Base-by-base conservation (phyloP, 371 early-diverging fungal species). In the Nematocida minor region DNA sequence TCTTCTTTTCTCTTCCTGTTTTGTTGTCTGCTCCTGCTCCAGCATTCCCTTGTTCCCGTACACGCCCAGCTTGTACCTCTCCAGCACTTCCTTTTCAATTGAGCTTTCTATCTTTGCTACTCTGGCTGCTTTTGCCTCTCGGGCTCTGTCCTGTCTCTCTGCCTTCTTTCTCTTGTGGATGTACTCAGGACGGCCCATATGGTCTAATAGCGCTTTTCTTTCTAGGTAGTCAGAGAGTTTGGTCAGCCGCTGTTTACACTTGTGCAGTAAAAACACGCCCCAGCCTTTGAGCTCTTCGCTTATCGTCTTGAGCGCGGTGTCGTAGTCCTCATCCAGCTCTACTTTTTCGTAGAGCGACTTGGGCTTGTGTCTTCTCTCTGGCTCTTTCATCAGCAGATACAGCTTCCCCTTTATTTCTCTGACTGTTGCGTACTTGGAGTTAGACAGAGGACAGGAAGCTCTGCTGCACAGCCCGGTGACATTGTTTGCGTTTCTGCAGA, bases 401-500 rank as follows among this genome's bases (percentile, higher is more conserved):
- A 84, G 68, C 36, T 79, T 85, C 84, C 93, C 94, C 36, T 92
- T 87, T 46, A 87, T 85, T 82, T 94, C 95, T 81, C 94, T 90
- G 42, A 98, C 89, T 2, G 99, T 98, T 22, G 99, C 99, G 85
- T 98, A 98, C 80, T 91, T 89, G 63, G 90, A 89, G 87, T 97
- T 98, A 62, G 99, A 94, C 78, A 98, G 87, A 16, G 99, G 99
- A 85, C 99, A 98, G 9, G 93, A 91, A 81, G 90, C 91, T 44
- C 93, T 89, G 86, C 91, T 92, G 88, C 98, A 98, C 27, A 95
- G 88, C 49, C 98, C 99, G 6, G 97, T 94, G 6, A 95, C 91
- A 86, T 97, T 98, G 87, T 95, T 92, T 83, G 91, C 91, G 83
- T 97, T 95, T 81, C 93, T 91, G 87, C 98, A 97, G 77, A 98